Percentiles rank a stretch among this genome's conserved stretches.
These are phyloP conservation scores for Cydonia oblonga DNA, from an alignment of 331 rosid species.

Conservation along the genomic window DNA sequence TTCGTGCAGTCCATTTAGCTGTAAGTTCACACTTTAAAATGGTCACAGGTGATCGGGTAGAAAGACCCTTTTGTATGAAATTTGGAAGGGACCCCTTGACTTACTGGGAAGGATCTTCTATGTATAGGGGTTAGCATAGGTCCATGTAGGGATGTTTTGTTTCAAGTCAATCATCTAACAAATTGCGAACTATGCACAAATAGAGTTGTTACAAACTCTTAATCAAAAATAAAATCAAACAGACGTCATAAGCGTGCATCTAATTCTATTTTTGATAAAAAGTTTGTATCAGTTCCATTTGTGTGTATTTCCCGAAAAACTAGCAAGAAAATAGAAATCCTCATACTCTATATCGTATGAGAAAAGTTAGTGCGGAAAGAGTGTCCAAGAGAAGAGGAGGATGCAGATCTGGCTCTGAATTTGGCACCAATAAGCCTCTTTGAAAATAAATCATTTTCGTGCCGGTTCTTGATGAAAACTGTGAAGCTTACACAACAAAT, in stretches of 20 bases:
- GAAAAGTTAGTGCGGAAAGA: too few species aligned
- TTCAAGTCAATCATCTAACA: neutral
- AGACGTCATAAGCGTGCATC: neutral
- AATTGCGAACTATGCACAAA: too few species aligned
- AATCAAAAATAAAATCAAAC: too few species aligned
- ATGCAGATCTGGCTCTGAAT: neutral
- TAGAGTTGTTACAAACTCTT: neutral
- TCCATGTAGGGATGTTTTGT: neutral
- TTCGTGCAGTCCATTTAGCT: slow-evolving; percentile 42
- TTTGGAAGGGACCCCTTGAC: neutral
- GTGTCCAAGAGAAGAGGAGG: neutral
- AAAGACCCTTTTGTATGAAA: slow-evolving; percentile 16
- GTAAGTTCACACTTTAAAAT: slow-evolving; percentile 22
- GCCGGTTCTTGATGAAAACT: slow-evolving; percentile 16
- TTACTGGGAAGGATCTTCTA: too few species aligned
- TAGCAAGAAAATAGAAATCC: too few species aligned
- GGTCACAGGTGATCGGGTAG: slow-evolving; percentile 30
- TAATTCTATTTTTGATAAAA: too few species aligned
- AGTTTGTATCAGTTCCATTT: too few species aligned
- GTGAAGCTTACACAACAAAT: slow-evolving; percentile 27
- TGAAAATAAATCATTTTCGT: neutral
- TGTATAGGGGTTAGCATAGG: neutral
- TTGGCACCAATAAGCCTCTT: slow-evolving; percentile 2
- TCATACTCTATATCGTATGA: too few species aligned
- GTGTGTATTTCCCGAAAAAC: too few species aligned